These are phyloP conservation scores for Bocquillonia castaneifolia DNA, from an alignment of 441 rosid genomes.

Conservation along the genomic window DNA sequence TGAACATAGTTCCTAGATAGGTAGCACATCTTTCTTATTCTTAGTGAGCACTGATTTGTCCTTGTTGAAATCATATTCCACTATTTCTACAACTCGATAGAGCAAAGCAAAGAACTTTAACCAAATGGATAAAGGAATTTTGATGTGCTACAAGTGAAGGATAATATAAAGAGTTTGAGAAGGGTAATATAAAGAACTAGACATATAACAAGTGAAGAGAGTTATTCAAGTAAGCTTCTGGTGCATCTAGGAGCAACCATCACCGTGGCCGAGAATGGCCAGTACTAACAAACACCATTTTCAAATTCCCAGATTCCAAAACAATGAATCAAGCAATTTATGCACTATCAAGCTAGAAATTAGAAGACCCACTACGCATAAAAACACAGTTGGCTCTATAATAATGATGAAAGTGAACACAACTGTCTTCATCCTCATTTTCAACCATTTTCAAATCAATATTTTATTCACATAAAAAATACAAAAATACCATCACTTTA, in stretches of 20 bases:
- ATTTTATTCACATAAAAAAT: too few relatives aligned
- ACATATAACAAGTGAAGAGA: conserved; percentile 13
- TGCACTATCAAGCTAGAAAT: conserved; percentile 48
- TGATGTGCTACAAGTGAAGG: too few relatives aligned
- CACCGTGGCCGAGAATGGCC: conserved; percentile 30
- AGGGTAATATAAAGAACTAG: background rate
- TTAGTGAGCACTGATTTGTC: too few relatives aligned
- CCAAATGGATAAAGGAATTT: too few relatives aligned
- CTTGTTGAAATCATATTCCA: too few relatives aligned
- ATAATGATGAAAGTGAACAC: conserved; percentile 21
- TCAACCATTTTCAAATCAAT: too few relatives aligned
- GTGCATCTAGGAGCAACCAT: conserved; percentile 19
- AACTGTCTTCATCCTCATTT: too few relatives aligned
- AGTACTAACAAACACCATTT: conserved; percentile 47
- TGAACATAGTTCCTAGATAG: too few relatives aligned
- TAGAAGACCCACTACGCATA: conserved; percentile 34
- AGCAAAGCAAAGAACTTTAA: too few relatives aligned
- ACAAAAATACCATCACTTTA: too few relatives aligned
- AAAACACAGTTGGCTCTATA: conserved; percentile 42
- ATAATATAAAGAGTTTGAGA: conserved; percentile 12
- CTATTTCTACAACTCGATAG: too few relatives aligned
- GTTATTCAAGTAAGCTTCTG: conserved; percentile 19
- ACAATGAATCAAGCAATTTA: conserved; percentile 20
- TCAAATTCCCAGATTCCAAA: conserved; percentile 48
- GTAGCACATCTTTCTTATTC: too few relatives aligned